Conservation (phyloP, 2,329 filamentous ascomycete species). For the Coniochaeta prunicola region DNA sequence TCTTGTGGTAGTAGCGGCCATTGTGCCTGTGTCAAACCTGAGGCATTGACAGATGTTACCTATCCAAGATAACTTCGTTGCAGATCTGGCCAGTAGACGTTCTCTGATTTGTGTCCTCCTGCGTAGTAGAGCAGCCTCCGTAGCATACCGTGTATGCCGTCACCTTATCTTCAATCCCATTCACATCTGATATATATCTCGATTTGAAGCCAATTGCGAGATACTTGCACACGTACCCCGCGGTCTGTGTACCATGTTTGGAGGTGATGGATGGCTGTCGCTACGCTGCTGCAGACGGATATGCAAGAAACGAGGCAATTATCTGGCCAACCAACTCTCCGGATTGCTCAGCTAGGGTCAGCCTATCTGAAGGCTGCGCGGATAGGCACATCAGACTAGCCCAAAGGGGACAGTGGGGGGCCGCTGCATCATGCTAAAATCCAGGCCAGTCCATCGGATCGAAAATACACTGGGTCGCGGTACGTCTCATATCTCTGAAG, state of each 20-base stretch:
- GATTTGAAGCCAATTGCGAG: background rate
- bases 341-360: background rate
- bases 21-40: too few relatives aligned
- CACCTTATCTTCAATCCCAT: background rate
- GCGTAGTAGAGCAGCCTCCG: background rate
- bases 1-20: too few relatives aligned
- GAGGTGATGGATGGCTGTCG: background rate
- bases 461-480: background rate
- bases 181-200: background rate
- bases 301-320: background rate
- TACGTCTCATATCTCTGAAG: background rate
- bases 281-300: background rate
- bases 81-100: too few relatives aligned
- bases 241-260: background rate
- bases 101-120: background rate
- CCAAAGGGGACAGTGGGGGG: background rate
- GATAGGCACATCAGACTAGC: background rate
- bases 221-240: background rate
- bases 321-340: background rate
- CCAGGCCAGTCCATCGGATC: background rate
- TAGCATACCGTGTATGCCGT: background rate
- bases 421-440: background rate
- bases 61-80: too few relatives aligned
- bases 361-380: background rate
- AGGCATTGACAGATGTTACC: too few relatives aligned